Base-by-base conservation (phyloP, 768 basidiomycete species). In the Suillus sp. region DNA sequence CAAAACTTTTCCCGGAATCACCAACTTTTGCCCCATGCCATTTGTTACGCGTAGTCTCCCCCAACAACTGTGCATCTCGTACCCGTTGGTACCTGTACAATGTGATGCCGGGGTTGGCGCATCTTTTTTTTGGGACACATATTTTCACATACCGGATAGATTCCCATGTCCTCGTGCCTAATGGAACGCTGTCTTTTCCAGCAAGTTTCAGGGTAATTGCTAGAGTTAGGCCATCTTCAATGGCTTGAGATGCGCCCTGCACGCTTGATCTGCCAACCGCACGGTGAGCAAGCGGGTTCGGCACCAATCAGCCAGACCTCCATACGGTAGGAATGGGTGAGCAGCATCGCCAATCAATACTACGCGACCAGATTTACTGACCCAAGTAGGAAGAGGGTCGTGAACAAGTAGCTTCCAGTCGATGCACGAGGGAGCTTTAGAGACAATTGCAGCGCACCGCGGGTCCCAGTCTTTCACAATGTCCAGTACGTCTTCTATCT, bases 341-440 rank as follows among this genome's bases (percentile, higher is more conserved):
- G 73, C 68, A 35, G 70, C 69, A 60, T 77, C 68, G 13, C 75
- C 75, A 51, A 72, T 69, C 43, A 76, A 61, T 11, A 64, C 53
- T 11, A 73, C 61, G n/a, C 64, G 64, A 13, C 67, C 70, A 48
- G 64, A 57, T 55, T 62, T 65, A 59, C 67, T 70, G 43, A 82
- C 69, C 80, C 80, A 82, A 9, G 71, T 74, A 38, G 69, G 69
- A 11, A 79, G 69, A 11, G 77, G 78, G 34, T 69, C 65, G 65
- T 80, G 79, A 8, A 79, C 69, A 37, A 75, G 65, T 25, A 81
- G 68, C 66, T 78, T 78, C 79, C 79, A 78, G 59, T 80, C 80
- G 42, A 72, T 65, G 62, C 72, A 76, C 4, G 70, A 65, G 3
- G 70, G 66, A 14, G 68, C 71, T 60, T 70, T 72, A 30, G 63